Base-by-base conservation (phyloP, 2,329 filamentous ascomycete genomes). In the Sporothrix sp. region DNA sequence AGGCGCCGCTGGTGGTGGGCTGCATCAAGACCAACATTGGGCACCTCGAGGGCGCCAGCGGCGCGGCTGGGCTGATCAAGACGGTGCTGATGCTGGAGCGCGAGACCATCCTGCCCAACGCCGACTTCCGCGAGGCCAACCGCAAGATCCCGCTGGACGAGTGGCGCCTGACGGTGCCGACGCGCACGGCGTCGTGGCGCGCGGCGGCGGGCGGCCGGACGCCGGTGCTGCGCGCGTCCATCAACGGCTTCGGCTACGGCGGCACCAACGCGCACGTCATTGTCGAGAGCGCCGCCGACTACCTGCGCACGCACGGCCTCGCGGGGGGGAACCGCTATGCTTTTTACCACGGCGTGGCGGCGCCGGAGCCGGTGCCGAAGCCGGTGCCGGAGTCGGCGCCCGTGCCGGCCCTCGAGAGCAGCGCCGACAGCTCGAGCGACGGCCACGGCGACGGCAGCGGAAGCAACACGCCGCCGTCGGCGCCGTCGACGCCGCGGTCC, bases 181-280 rank as follows among this genome's bases (percentile, higher is more conserved):
- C 58, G 61, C 60, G 14, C 64, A 66, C 55, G 59, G 59, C 2
- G 61, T 68, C 8, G 46, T 69, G 30, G 64, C 63, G 52, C 1
- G 27, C n/a, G 1, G 42, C 43, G 8, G 11, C 42, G 2, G 27
- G 18, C n/a, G 23, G 16, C 8, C 27, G 3, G 36, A 13, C 16
- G 9, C 9, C 40, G 11, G 49, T 61, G 27, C 47, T 56, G n/a
- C 54, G 58, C 2, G 57, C 57, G 36, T 73, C 70, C 49, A 60
- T 75, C 52, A 74, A 74, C 59, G 66, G 62, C 21, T 74, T 74
- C 48, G 71, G 71, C 0, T 71, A 68, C 14, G 70, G 68, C 6
- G 60, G 59, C 8, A 59, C 62, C 23, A 63, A 59, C 23, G 52
- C 59, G 6, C 59, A 62, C 39, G 46, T 42, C 10, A 59, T 61